Percentiles rank a stretch among this genome's conserved stretches.
phyloP scores from a whole-genome alignment of 352 stramenopile species.

The Globisporangium radiosum region DNA sequence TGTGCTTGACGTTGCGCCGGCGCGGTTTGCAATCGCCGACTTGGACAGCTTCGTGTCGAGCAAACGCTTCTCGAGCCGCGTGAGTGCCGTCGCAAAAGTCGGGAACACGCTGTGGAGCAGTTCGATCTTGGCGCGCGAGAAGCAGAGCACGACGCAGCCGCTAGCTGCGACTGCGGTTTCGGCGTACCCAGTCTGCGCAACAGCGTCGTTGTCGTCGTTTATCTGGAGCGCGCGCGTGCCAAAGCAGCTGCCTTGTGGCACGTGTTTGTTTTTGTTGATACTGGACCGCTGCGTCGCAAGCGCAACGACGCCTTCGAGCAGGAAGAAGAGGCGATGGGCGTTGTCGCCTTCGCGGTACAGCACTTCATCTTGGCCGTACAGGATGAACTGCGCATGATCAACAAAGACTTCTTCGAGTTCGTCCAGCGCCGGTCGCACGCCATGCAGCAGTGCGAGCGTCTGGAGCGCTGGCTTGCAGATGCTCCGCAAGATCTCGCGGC shows the following conservation, averaged over 20 bases:
- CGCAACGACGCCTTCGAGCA: conserved; percentile 18
- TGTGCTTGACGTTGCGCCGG: background rate
- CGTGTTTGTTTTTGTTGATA: conserved; percentile 1
- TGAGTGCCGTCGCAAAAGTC: conserved; percentile 13
- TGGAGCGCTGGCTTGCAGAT: conserved; percentile 30
- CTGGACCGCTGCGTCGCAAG: background rate
- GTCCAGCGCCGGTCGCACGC: conserved; percentile 17
- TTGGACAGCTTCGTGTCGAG: conserved; percentile 26
- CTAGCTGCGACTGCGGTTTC: conserved; percentile 26
- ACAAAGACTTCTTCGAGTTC: conserved; percentile 30
- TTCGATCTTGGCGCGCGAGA: conserved; percentile 18
- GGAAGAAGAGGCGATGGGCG: conserved; percentile 25
- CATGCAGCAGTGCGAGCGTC: conserved; percentile 20
- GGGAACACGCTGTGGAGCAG: conserved; percentile 23
- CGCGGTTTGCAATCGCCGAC: conserved; percentile 6
- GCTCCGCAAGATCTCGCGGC: conserved; percentile 29
- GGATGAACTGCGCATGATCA: conserved; percentile 26
- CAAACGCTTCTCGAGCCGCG: conserved; percentile 20
- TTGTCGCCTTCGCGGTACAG: conserved; percentile 34
- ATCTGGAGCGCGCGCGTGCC: conserved; percentile 18
- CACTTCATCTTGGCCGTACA: conserved; percentile 35
- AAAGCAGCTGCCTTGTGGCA: conserved; percentile 29
- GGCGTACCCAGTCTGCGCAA: conserved; percentile 16
- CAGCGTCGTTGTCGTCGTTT: background rate
- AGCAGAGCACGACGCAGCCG: conserved; percentile 28